Conservation (phyloP, 352 stramenopile genomes). For the Porosira glacialis region DNA sequence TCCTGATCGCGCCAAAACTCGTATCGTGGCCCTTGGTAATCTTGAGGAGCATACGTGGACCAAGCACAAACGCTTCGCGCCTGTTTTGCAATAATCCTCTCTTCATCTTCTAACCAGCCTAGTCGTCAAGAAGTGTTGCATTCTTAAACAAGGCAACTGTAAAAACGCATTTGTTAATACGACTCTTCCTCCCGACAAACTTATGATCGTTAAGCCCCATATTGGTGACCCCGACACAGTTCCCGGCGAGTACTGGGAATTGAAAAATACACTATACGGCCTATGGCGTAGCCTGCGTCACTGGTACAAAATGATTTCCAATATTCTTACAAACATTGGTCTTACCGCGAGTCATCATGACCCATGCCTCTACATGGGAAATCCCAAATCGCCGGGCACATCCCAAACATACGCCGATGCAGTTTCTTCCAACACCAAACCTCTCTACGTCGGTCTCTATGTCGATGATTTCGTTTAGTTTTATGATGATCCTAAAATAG, state of each 20-base stretch:
- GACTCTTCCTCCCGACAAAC: constrained; percentile 8
- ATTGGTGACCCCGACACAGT: constrained; percentile 10
- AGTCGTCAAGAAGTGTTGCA: constrained; percentile 1
- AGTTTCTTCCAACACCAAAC: neutral
- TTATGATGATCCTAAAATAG: constrained; percentile 12
- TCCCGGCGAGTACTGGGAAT: constrained; percentile 15
- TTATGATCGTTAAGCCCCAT: constrained; percentile 15
- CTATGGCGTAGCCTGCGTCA: constrained; percentile 11
- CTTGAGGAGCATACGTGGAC: constrained; percentile 23
- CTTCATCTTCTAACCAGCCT: constrained; percentile 5
- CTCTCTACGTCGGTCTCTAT: constrained; percentile 27
- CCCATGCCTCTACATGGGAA: constrained; percentile 17
- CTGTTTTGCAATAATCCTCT: constrained; percentile 9
- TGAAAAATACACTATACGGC: constrained; percentile 40
- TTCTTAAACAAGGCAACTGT: constrained; percentile 21
- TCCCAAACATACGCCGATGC: neutral
- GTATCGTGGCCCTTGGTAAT: constrained; percentile 25
- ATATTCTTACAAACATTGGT: constrained; percentile 14
- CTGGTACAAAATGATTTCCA: constrained; percentile 34
- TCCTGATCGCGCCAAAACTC: constrained; percentile 18
- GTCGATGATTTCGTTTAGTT: constrained; percentile 50
- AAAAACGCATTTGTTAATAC: constrained; percentile 28
- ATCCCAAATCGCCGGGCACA: neutral
- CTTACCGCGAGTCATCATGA: constrained; percentile 19
- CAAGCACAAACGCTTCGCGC: constrained; percentile 16